phyloP scores from a whole-genome alignment of 306 rosid species.

The Purshia tridentata region DNA sequence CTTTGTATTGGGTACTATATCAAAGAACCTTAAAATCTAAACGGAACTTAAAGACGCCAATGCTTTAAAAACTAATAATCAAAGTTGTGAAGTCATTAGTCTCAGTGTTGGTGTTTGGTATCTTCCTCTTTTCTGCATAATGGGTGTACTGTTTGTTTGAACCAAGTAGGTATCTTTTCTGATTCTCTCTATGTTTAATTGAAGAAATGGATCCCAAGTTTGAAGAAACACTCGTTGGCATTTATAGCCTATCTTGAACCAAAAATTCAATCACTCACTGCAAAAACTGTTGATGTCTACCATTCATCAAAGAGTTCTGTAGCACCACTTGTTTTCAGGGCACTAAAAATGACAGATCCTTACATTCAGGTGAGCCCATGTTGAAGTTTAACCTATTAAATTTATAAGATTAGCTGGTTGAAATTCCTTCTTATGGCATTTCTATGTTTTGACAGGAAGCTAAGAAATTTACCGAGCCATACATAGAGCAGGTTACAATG shows the following conservation, averaged over 20 bases:
- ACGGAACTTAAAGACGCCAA: not conserved
- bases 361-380: constrained; percentile 28
- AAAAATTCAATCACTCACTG: constrained; percentile 19
- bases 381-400: not conserved
- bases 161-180: not conserved
- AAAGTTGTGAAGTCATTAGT: no score
- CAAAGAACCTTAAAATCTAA: not conserved
- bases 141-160: not conserved
- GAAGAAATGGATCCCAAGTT: constrained; percentile 38
- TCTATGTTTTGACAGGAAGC: constrained; percentile 32
- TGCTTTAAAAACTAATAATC: not conserved
- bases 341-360: constrained; percentile 12
- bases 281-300: constrained; percentile 30
- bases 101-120: not conserved
- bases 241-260: constrained; percentile 25
- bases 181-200: constrained; percentile 9
- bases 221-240: constrained; percentile 31
- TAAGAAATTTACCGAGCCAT: constrained; percentile 21
- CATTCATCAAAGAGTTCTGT: constrained; percentile 29
- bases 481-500: constrained; percentile 18
- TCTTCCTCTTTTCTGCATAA: not conserved
- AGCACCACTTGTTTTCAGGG: constrained; percentile 22
- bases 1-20: not conserved
- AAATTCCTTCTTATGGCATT: constrained; percentile 1
- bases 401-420: constrained; percentile 10